Evolutionary conservation across 345 rosid species (phyloP), one percentile per base, ranked within the genome.

Genomic region (Noccaea caerulescens): DNA sequence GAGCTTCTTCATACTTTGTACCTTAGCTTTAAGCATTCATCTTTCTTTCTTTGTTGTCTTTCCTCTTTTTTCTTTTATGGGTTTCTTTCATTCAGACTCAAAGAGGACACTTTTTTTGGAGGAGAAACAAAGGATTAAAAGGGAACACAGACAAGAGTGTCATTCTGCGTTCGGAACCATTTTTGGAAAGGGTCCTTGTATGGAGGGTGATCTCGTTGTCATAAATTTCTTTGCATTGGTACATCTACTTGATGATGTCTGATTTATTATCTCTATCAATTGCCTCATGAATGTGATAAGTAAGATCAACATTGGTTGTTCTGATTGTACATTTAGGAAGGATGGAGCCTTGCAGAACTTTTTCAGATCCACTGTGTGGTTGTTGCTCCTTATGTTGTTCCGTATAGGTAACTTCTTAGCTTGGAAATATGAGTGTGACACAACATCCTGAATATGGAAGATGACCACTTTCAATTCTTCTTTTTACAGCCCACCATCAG

Each of bases 321-420:
- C 33, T 5, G 13, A 32, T 55, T 69, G 45, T 63, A 77, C 44
- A 12, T 73, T 18, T 77, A 90, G 97, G 97, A 93, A 84, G 97
- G 98, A 33, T 93, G 98, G 97, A 87, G 86, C 84, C 89, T 93
- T 54, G 98, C 93, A 11, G 96, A 93, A 68, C 90, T 82, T 76
- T 90, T 85, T 63, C 81, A 53, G 62, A 82, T 90, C 46, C 88
- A 68, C 54, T 90, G 96, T 67, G 76, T 88, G 52, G 85, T 88
- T 79, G 85, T 93, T 68, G 93, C 97, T 77, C 98, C 98, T 55
- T 93, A 93, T 82, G 89, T 90, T 66, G 91, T 93, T 79, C 98
- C 96, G 32, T 93, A 90, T 68, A 88, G 97, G 98, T 93, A 78
- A 71, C 8, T 50, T 56, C 3, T 6, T 20, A 50, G 66, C 54